These are phyloP conservation scores for Phyllostachys edulis DNA, from an alignment of 176 grass and related monocot species.

Conservation along the genomic window DNA sequence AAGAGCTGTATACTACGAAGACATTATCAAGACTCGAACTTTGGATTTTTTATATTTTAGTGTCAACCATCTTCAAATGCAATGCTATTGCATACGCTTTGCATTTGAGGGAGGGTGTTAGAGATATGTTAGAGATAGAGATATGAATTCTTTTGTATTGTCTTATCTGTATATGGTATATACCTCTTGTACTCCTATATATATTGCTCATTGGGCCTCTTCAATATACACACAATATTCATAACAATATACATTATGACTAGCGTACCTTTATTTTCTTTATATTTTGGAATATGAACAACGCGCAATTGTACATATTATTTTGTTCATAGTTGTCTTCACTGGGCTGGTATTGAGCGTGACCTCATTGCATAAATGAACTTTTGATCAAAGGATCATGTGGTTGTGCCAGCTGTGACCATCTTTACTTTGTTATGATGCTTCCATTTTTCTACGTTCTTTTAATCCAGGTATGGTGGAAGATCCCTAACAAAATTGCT, in stretches of 20 bases:
- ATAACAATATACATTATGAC: not conserved
- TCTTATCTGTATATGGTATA: too few relatives aligned
- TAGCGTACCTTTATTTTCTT: not conserved
- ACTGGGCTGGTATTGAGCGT: not conserved
- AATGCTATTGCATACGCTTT: too few relatives aligned
- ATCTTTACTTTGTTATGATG: constrained; percentile 10
- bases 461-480: constrained; percentile 69
- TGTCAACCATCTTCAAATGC: too few relatives aligned
- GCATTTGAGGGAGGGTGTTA: too few relatives aligned
- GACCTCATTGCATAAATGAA: constrained; percentile 8
- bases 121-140: too few relatives aligned
- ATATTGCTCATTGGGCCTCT: too few relatives aligned
- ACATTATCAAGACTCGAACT: too few relatives aligned
- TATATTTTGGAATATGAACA: not conserved
- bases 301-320: not conserved
- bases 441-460: constrained; percentile 34
- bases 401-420: not conserved
- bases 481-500: constrained; percentile 80
- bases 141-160: too few relatives aligned
- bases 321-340: constrained; percentile 14
- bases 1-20: too few relatives aligned
- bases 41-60: too few relatives aligned
- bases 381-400: constrained; percentile 5
- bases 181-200: too few relatives aligned
- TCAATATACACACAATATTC: too few relatives aligned